Evolutionary conservation across 768 basidiomycete genomes (phyloP).

Genomic region (Chlorophyllum brunneum): DNA sequence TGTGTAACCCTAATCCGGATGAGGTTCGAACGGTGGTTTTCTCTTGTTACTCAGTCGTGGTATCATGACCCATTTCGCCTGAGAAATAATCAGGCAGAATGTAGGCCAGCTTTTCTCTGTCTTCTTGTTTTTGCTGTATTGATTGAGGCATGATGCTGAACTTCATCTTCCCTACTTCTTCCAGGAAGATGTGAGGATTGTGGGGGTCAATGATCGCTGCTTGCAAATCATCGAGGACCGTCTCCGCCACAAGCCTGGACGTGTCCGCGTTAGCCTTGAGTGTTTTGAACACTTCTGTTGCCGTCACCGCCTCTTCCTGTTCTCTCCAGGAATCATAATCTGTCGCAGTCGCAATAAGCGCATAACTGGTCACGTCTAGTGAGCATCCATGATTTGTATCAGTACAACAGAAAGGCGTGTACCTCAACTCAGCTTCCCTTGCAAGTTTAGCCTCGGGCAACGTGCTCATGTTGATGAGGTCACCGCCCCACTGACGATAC

Average conservation of each 20-base stretch:
- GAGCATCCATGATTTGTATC: not conserved
- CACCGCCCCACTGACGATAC: conserved; percentile 91
- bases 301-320: conserved; percentile 77
- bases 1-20: no score
- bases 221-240: conserved; percentile 69
- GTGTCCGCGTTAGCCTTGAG: conserved; percentile 85
- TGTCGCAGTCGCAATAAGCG: conserved; percentile 84
- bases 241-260: conserved; percentile 69
- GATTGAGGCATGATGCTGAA: conserved; percentile 78
- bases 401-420: conserved; percentile 17
- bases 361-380: conserved; percentile 56
- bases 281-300: conserved; percentile 87
- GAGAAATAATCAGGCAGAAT: conserved; percentile 77
- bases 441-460: conserved; percentile 97
- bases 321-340: conserved; percentile 97
- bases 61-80: conserved; percentile 26
- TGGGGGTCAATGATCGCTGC: conserved; percentile 27
- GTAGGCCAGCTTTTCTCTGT: conserved; percentile 66
- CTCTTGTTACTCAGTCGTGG: no score
- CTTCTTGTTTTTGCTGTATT: conserved; percentile 49
- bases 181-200: conserved; percentile 44
- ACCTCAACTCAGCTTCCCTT: conserved; percentile 92
- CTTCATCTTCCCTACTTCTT: conserved; percentile 81
- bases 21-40: no score
- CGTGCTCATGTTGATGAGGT: conserved; percentile 96